Percentiles rank a stretch among this genome's conserved stretches.
phyloP scores from a whole-genome alignment of 192 early-diverging fungal genomes.

The Gryganskiella cystojenkinii region DNA sequence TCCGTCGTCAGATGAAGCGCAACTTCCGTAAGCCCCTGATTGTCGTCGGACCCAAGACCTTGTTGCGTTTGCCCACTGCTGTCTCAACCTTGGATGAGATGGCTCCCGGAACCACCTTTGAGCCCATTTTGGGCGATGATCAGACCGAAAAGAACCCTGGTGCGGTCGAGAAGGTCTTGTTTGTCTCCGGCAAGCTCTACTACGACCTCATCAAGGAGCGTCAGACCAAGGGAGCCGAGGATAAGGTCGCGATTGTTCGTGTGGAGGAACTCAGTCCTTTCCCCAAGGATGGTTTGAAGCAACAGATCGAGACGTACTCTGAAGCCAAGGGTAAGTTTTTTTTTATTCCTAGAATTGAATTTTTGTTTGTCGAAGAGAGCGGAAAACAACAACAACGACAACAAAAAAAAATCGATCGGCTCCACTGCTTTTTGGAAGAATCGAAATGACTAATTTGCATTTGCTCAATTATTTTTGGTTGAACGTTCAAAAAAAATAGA shows the following conservation, averaged over 20 bases:
- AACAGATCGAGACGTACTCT: conserved; percentile 71
- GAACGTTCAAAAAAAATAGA: conserved; percentile 52
- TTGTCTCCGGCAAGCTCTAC: conserved; percentile 93
- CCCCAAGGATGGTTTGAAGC: conserved; percentile 74
- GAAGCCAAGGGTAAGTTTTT: conserved; percentile 64
- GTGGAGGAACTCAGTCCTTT: conserved; percentile 95
- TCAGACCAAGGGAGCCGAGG: conserved; percentile 60
- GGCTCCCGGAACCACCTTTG: conserved; percentile 86
- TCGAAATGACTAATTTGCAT: neutral
- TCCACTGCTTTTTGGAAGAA: conserved; percentile 50
- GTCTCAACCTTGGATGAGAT: conserved; percentile 85
- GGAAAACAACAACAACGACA: too few relatives aligned
- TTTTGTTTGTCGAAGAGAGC: too few relatives aligned
- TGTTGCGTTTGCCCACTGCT: conserved; percentile 71
- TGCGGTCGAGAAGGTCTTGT: conserved; percentile 75
- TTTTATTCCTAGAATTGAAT: conserved; percentile 5
- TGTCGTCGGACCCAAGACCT: conserved; percentile 79
- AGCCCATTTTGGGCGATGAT: conserved; percentile 80
- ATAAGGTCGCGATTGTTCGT: conserved; percentile 83
- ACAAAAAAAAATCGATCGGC: too few relatives aligned
- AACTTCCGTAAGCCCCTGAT: conserved; percentile 96
- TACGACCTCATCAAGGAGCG: conserved; percentile 92
- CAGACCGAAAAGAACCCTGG: conserved; percentile 52
- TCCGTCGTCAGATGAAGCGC: conserved; percentile 92
- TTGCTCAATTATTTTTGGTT: neutral